Evolutionary conservation across 345 rosid genomes (phyloP).

Genomic region (Rhizophora mangle): DNA sequence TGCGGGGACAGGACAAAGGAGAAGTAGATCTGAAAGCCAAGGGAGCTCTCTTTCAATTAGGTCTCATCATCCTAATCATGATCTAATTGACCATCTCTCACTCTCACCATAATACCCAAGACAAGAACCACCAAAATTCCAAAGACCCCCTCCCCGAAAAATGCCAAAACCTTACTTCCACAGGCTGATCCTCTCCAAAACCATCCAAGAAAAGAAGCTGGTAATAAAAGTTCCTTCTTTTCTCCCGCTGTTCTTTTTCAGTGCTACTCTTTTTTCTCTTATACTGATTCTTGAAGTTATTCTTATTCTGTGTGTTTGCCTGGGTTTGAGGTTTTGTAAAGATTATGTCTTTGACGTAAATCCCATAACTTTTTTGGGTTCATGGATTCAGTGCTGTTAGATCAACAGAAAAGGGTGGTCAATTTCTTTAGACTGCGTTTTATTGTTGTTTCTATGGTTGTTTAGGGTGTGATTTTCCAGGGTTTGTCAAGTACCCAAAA

Average conservation of each 20-base stretch:
- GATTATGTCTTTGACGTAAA: background rate
- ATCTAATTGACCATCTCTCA: constrained; percentile 35
- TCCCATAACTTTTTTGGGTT: background rate
- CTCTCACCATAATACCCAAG: background rate
- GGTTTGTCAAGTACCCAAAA: background rate
- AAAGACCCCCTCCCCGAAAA: constrained; percentile 9
- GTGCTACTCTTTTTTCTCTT: background rate
- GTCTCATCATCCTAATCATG: constrained; percentile 38
- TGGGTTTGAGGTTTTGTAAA: constrained; percentile 8
- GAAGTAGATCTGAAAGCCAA: constrained; percentile 43
- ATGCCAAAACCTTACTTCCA: constrained; percentile 84
- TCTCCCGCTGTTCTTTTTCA: background rate
- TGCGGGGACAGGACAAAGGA: constrained; percentile 13
- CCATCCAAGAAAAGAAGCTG: constrained; percentile 65
- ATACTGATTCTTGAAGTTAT: background rate
- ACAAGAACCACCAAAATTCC: background rate
- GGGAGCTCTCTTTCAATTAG: constrained; percentile 20
- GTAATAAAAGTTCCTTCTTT: constrained; percentile 29
- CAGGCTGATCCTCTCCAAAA: constrained; percentile 61
- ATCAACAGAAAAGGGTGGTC: background rate
- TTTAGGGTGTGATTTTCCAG: background rate
- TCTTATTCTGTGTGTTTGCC: constrained; percentile 5
- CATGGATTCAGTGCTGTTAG: background rate
- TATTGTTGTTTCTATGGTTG: background rate
- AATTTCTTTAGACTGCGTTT: background rate